Conservation (phyloP, 2,329 filamentous ascomycete genomes). For the Ophiostoma tasmaniense region DNA sequence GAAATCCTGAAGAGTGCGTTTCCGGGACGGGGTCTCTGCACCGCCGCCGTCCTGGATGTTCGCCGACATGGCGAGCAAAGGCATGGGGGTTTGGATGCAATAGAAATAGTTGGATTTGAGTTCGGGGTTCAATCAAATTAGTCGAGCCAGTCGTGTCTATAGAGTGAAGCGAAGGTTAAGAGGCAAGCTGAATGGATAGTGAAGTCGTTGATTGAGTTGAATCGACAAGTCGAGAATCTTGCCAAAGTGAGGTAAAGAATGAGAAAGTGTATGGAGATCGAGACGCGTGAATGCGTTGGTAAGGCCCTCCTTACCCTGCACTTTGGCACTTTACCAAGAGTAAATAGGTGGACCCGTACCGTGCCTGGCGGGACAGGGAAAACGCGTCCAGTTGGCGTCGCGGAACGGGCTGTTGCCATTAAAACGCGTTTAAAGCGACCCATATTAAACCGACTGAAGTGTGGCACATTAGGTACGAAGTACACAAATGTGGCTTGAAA, state of each 20-base stretch:
- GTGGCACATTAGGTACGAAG: neutral
- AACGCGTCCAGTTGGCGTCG: constrained; percentile 17
- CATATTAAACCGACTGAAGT: neutral
- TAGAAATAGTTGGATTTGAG: neutral
- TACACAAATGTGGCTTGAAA: neutral
- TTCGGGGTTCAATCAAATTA: neutral
- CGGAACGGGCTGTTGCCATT: neutral
- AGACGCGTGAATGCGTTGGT: neutral
- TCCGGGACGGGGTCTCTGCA: constrained; percentile 32
- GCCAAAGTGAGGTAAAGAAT: neutral
- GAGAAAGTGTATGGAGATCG: neutral
- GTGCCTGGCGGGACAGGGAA: constrained; percentile 5
- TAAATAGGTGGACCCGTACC: constrained; percentile 9
- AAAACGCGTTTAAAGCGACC: neutral
- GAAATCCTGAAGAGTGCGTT: constrained; percentile 41
- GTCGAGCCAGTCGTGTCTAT: neutral
- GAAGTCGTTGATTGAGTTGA: neutral
- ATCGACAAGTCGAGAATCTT: neutral
- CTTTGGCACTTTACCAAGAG: neutral
- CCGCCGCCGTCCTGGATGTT: constrained; percentile 37
- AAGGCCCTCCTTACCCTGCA: neutral
- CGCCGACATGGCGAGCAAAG: constrained; percentile 39
- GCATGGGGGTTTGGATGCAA: constrained; percentile 31
- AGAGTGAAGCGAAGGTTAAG: neutral
- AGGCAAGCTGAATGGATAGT: neutral